Base-by-base conservation (phyloP, 202 grass and related monocot species). In the Digitaria exilis region DNA sequence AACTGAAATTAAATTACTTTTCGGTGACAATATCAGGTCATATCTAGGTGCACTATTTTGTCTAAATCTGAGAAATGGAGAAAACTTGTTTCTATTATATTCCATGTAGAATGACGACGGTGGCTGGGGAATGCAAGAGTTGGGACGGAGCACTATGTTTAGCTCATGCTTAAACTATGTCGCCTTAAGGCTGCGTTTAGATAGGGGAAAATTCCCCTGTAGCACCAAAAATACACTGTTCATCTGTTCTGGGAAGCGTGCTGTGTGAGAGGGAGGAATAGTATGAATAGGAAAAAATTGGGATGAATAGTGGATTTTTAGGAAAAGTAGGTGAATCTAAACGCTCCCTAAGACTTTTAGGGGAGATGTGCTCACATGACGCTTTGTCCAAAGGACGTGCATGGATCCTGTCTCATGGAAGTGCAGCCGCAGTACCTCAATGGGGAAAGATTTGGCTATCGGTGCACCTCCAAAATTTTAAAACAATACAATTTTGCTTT, bases 371-470 rank as follows among this genome's bases (percentile, higher is more conserved):
- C 3, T 17, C 48, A 0, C 26, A 85, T 63, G 73, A 57, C 6
- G 61, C 55, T 30, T 51, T 85, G 48, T 13, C 2, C 5, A 85
- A 79, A 69, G 73, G 55, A 39, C 50, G 48, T 17, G 31, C 32
- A 35, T 90, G 84, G 88, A 84, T 90, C 19, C 7, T 83, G 21
- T 50, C 29, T 5, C 84, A 24, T 73, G 88, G 79, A 29, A 77
- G 59, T 61, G 84, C 88, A 7, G 3, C 66, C 17, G 48, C 78
- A 22, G 69, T 90, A 44, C 79, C 84, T 39, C 83, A 75, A 3
- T 90, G 88, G 88, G 88, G 88, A 30, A 90, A 90, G 75, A 82
- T 90, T 75, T 90, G 84, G 88, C 65, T 90, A n/a, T 80, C 88
- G 69, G 88, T 86, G 80, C 29, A 21, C 19, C 45, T 3, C 4